Base-by-base conservation (phyloP, 78 protist species). In the Cyanophora paradoxa region DNA sequence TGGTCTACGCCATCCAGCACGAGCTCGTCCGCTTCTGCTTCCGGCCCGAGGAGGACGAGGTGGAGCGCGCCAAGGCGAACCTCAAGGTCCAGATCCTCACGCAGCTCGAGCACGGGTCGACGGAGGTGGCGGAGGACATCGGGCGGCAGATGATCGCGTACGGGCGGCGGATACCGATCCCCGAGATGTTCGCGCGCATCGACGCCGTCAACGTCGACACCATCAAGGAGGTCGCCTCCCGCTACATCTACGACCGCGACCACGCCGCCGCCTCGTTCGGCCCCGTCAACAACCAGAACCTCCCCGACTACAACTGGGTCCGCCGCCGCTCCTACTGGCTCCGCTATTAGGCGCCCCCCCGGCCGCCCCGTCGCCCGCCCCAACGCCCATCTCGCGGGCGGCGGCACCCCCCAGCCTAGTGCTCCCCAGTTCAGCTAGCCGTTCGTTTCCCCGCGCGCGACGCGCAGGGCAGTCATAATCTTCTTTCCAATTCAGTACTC, bases 121-220 rank as follows among this genome's bases (percentile, higher is more conserved):
- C 54, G 6, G 50, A 63, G 59, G 50, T 81, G 56, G 63, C 81
- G 65, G 96, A 92, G 67, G 94, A 87, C 37, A 83, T 92, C 17
- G 98, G 98, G 44, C 67, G 95, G 17, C 94, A 92, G 76, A 34
- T 94, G 70, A 81, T 92, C 62, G 46, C 88, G 71, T 71, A 70
- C 44, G 93, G 95, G 31, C 90, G 98, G 54, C 82, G 94, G 50
- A 6, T 91, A 28, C 4, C 40, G 34, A 70, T 68, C 50, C 70
- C 76, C 57, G 85, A 80, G 74, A 42, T 68, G 42, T 41, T 69
- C 50, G 68, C 81, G 31, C 88, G 90, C 36, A 72, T 93, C 82
- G 82, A 83, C 66, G 89, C 83, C 64, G 88, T 92, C 65, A 30
- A 73, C 50, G 82, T 81, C 26, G 63, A 30, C 3, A 84, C 78